Conservation (phyloP, 2,329 filamentous ascomycete species). For the Elsinoe australis region DNA sequence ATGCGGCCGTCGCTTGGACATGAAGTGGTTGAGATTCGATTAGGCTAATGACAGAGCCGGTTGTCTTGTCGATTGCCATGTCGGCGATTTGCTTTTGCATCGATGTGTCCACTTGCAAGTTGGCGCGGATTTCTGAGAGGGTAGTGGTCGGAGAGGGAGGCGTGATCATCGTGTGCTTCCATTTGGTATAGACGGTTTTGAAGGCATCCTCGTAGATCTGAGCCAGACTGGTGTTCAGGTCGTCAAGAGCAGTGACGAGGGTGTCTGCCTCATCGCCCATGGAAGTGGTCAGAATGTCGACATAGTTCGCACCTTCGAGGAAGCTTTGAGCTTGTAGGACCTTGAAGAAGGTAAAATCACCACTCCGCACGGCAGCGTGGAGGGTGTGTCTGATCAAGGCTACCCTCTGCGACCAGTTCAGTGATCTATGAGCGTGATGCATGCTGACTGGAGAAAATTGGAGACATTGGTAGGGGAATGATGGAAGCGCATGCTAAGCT, state of each 20-base stretch:
- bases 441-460: conserved; percentile 19
- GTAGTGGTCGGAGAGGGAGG: conserved; percentile 19
- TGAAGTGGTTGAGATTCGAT: conserved; percentile 37
- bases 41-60: conserved; percentile 37
- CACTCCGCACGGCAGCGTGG: conserved; percentile 37
- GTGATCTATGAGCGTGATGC: conserved; percentile 26
- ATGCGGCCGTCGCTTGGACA: conserved; percentile 37
- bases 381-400: conserved; percentile 41
- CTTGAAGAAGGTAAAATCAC: conserved; percentile 43
- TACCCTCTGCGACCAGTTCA: conserved; percentile 42
- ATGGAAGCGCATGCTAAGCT: background rate
- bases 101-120: conserved; percentile 38
- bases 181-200: conserved; percentile 38
- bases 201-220: conserved; percentile 43
- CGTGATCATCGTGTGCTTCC: conserved; percentile 27
- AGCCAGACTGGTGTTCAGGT: conserved; percentile 40
- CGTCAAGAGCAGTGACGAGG: conserved; percentile 39
- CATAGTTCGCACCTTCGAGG: conserved; percentile 40
- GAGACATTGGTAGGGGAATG: background rate
- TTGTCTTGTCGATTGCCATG: conserved; percentile 41
- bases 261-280: conserved; percentile 39
- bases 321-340: conserved; percentile 37
- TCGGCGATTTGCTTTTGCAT: conserved; percentile 41
- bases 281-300: conserved; percentile 35
- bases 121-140: conserved; percentile 27